These are phyloP conservation scores for Dictyostelium brefeldianum DNA, from an alignment of 78 protist species.

Conservation along the genomic window DNA sequence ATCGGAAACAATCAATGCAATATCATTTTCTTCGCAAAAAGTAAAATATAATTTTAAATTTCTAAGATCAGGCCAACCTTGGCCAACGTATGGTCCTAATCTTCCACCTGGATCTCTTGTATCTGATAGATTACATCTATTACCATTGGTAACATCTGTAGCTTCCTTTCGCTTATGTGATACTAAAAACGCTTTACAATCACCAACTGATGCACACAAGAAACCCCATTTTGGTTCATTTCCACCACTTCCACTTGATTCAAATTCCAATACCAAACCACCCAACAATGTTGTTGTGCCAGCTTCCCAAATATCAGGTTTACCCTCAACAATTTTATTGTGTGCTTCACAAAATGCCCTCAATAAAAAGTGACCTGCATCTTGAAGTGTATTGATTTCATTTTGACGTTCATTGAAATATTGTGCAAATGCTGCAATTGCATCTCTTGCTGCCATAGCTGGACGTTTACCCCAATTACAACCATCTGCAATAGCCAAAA, in stretches of 20 bases:
- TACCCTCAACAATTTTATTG: conserved; percentile 71
- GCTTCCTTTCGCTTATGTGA: conserved; percentile 38
- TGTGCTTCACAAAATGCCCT: conserved; percentile 82
- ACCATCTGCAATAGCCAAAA: conserved; percentile 80
- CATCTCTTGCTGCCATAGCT: conserved; percentile 69
- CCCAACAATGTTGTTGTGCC: conserved; percentile 86
- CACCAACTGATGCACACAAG: conserved; percentile 82
- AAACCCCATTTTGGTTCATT: conserved; percentile 81
- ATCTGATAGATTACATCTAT: conserved; percentile 73
- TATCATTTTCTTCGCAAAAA: conserved; percentile 77
- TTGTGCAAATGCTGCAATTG: conserved; percentile 66
- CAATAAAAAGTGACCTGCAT: conserved; percentile 74
- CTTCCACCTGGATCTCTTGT: conserved; percentile 87
- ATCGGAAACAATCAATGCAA: conserved; percentile 69
- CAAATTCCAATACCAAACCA: conserved; percentile 77
- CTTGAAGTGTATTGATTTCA: conserved; percentile 58
- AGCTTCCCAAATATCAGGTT: conserved; percentile 85
- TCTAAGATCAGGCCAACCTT: conserved; percentile 86
- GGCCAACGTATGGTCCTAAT: conserved; percentile 87
- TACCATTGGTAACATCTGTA: conserved; percentile 81
- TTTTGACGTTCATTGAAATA: conserved; percentile 55
- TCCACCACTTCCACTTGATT: background rate
- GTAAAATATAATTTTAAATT: conserved; percentile 79
- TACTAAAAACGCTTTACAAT: conserved; percentile 85
- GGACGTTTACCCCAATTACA: conserved; percentile 85